A percentile compares a stretch with the other conserved stretches of the same genome.
Conservation (phyloP, 2,329 filamentous ascomycete species). For the Xylaria sp. region DNA sequence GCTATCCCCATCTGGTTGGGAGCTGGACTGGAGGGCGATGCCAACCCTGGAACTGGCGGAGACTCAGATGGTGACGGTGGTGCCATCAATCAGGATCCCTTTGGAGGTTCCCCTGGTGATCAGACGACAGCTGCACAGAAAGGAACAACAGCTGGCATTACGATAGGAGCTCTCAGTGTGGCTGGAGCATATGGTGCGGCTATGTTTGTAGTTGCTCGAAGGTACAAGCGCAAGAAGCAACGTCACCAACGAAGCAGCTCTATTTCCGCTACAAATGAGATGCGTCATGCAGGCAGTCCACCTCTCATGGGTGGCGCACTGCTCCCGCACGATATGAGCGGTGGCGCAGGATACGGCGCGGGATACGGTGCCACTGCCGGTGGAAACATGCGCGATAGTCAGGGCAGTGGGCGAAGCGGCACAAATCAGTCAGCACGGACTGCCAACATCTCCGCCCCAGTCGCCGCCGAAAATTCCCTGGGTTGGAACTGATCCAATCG, state of each 20-base stretch:
- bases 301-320: constrained; percentile 67
- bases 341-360: constrained; percentile 16
- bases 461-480: constrained; percentile 89
- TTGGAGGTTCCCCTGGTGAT: constrained; percentile 36
- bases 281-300: constrained; percentile 52
- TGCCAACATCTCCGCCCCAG: constrained; percentile 75
- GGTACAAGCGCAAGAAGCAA: constrained; percentile 82
- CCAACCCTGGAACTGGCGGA: constrained; percentile 36
- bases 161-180: constrained; percentile 69
- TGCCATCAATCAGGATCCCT: constrained; percentile 36
- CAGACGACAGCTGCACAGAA: constrained; percentile 51
- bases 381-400: constrained; percentile 46
- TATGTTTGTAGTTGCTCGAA: constrained; percentile 88
- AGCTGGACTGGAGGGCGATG: constrained; percentile 37
- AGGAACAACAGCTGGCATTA: constrained; percentile 64
- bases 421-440: constrained; percentile 51
- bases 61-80: constrained; percentile 35
- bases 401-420: constrained; percentile 59
- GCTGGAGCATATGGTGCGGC: constrained; percentile 85
- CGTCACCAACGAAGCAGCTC: constrained; percentile 74
- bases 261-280: constrained; percentile 52
- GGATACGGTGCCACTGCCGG: constrained; percentile 47
- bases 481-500: constrained; percentile 73
- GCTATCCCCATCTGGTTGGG: constrained; percentile 63
- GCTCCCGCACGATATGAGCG: constrained; percentile 50